Conservation (phyloP, 1,284 basidiomycete species). For the Tilletia horrida region DNA sequence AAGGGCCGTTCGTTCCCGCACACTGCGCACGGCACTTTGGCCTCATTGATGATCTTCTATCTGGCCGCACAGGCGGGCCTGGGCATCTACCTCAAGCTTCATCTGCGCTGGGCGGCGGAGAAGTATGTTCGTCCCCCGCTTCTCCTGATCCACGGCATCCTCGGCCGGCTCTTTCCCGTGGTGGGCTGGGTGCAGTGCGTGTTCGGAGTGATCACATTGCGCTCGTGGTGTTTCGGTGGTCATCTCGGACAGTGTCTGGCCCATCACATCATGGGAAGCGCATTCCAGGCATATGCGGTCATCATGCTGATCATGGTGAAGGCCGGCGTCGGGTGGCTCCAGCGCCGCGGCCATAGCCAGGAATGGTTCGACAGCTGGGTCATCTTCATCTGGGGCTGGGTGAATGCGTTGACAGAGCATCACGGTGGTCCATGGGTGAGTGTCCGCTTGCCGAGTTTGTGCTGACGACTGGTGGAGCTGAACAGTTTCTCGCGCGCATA, state of each 20-base stretch:
- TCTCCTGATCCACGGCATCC: conserved; percentile 70
- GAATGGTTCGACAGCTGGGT: conserved; percentile 89
- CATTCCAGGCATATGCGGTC: conserved; percentile 71
- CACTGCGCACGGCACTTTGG: conserved; percentile 50
- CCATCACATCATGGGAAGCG: conserved; percentile 64
- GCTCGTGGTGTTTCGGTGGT: conserved; percentile 67
- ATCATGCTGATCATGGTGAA: conserved; percentile 79
- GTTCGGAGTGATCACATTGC: conserved; percentile 45
- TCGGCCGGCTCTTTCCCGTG: conserved; percentile 82
- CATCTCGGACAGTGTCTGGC: conserved; percentile 61
- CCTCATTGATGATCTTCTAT: conserved; percentile 41
- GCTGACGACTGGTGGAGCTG: too few species aligned
- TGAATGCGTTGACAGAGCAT: conserved; percentile 87
- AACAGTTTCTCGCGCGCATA: too few species aligned
- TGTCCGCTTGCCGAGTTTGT: too few species aligned
- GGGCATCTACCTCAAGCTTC: conserved; percentile 88
- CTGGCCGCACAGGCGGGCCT: conserved; percentile 63
- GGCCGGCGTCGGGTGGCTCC: conserved; percentile 77
- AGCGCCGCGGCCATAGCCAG: conserved; percentile 61
- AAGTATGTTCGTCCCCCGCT: conserved; percentile 68
- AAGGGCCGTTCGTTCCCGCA: conserved; percentile 47
- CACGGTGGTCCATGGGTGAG: conserved; percentile 43
- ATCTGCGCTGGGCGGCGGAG: conserved; percentile 69
- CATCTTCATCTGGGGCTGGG: conserved; percentile 74
- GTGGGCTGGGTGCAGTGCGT: conserved; percentile 64